Evolutionary conservation across 23 red algal species (phyloP).

Genomic region (Cyanidioschyzon merolae): DNA sequence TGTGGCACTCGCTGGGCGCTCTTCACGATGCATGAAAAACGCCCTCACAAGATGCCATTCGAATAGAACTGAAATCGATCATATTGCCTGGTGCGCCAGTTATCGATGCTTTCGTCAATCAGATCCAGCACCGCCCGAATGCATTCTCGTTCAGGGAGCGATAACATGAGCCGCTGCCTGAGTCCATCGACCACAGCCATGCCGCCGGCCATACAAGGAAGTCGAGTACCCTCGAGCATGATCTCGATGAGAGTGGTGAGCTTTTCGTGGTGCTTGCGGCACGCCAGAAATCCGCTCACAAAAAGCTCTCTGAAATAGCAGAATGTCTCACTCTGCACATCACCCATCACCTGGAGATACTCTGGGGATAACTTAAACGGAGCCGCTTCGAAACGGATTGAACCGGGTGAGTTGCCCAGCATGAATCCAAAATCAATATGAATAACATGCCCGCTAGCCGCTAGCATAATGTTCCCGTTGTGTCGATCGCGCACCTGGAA

Average conservation of each 20-base stretch:
- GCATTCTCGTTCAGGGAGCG: conserved; percentile 70
- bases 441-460: conserved; percentile 66
- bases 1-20: too few species aligned
- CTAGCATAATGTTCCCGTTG: conserved; percentile 95
- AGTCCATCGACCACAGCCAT: conserved; percentile 71
- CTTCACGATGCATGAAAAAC: too few species aligned
- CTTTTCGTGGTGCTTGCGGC: conserved; percentile 88
- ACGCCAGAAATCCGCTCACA: conserved; percentile 79
- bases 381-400: conserved; percentile 94
- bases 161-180: conserved; percentile 65
- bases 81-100: conserved; percentile 78
- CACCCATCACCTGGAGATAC: conserved; percentile 84
- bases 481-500: conserved; percentile 89
- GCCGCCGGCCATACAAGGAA: conserved; percentile 93
- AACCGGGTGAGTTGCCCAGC: conserved; percentile 89
- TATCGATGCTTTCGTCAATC: conserved; percentile 79
- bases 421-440: conserved; percentile 99
- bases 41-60: conserved; percentile 50
- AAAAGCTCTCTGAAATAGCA: conserved; percentile 90
- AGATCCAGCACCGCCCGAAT: conserved; percentile 57
- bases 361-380: conserved; percentile 95
- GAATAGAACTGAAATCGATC: conserved; percentile 88
- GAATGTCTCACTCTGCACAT: conserved; percentile 54
- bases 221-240: conserved; percentile 84
- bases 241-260: conserved; percentile 88